Conservation (phyloP, 805 yeast species). For the Starmerella khaoyaiensis region DNA sequence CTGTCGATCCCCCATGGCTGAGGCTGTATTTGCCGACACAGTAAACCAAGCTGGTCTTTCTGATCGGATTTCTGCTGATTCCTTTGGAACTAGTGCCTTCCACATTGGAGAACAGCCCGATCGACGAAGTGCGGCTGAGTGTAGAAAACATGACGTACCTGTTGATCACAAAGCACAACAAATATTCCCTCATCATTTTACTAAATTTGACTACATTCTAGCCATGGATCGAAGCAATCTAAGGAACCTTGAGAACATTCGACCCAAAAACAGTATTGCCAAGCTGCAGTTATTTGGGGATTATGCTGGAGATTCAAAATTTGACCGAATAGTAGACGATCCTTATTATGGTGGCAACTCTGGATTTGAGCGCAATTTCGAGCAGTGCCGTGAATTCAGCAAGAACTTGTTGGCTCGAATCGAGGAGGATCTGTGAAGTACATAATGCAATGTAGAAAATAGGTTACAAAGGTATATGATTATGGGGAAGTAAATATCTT, state of each 20-base stretch:
- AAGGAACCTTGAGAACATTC: constrained; percentile 26
- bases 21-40: constrained; percentile 65
- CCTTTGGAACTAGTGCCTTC: constrained; percentile 80
- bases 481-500: neutral
- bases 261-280: constrained; percentile 41
- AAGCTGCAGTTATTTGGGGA: constrained; percentile 60
- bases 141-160: constrained; percentile 59
- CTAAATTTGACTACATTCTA: constrained; percentile 42
- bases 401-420: constrained; percentile 44
- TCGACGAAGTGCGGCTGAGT: constrained; percentile 52
- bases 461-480: neutral
- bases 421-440: constrained; percentile 3
- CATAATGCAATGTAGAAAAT: neutral
- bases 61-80: constrained; percentile 44
- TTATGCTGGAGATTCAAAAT: constrained; percentile 47
- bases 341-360: constrained; percentile 84
- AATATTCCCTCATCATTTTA: constrained; percentile 55
- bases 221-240: constrained; percentile 44
- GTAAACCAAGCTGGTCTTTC: constrained; percentile 40
- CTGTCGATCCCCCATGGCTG: constrained; percentile 98
- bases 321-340: constrained; percentile 56
- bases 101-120: constrained; percentile 81
- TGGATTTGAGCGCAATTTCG: constrained; percentile 70
- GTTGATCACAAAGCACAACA: constrained; percentile 67
- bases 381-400: constrained; percentile 64